These are phyloP conservation scores for Actinomortierella ambigua DNA, from an alignment of 371 early-diverging fungal species.

Conservation along the genomic window DNA sequence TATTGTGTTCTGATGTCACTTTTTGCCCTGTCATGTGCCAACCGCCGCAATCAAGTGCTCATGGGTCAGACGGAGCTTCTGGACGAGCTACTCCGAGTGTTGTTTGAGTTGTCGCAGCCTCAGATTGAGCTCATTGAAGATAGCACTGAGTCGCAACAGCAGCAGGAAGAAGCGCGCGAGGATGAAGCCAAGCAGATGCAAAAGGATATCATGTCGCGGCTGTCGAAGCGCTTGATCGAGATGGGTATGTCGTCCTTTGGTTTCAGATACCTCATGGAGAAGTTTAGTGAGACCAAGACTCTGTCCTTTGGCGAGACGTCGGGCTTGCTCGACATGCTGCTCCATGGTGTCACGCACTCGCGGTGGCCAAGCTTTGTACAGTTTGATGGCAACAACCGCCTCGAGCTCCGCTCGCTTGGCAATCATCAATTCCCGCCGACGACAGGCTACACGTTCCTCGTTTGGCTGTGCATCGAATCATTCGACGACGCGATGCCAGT, in stretches of 20 bases:
- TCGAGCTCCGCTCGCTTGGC: slow-evolving; percentile 48
- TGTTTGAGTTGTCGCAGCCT: slow-evolving; percentile 42
- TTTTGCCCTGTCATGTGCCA: slow-evolving; percentile 56
- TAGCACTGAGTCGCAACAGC: slow-evolving; percentile 11
- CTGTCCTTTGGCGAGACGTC: slow-evolving; percentile 46
- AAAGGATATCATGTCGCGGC: slow-evolving; percentile 48
- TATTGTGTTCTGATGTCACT: slow-evolving; percentile 54
- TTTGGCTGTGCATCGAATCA: slow-evolving; percentile 72
- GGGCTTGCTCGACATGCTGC: slow-evolving; percentile 58
- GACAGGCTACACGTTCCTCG: slow-evolving; percentile 66
- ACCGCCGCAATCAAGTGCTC: slow-evolving; percentile 66
- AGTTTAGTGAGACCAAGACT: slow-evolving; percentile 48
- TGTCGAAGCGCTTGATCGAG: slow-evolving; percentile 63
- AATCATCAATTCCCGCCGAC: slow-evolving; percentile 59
- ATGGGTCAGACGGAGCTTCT: slow-evolving; percentile 65
- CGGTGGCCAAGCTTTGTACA: slow-evolving; percentile 75
- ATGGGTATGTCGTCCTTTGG: slow-evolving; percentile 68
- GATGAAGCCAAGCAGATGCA: too few species aligned
- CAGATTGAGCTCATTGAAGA: slow-evolving; percentile 20
- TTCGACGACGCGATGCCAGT: slow-evolving; percentile 55
- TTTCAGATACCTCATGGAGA: slow-evolving; percentile 64
- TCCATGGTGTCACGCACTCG: slow-evolving; percentile 64
- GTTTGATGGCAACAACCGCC: slow-evolving; percentile 54
- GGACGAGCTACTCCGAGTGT: slow-evolving; percentile 54
- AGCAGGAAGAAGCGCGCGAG: slow-evolving; percentile 29